Percentiles rank a stretch among this genome's conserved stretches.
phyloP scores from a whole-genome alignment of 2,329 filamentous ascomycete species.

The Stagonosporopsis cucurbitacearum region DNA sequence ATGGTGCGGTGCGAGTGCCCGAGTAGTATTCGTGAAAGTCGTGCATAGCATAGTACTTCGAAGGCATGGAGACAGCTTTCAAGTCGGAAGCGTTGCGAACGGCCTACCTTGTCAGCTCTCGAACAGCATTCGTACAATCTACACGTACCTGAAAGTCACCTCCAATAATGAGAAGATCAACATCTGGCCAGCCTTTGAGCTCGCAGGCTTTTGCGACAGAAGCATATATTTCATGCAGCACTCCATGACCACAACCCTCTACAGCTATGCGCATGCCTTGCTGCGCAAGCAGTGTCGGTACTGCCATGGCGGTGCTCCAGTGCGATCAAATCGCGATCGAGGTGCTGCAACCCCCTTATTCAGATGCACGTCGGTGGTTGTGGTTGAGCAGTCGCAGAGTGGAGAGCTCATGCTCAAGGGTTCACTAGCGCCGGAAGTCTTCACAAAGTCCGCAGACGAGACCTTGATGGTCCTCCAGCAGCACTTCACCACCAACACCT shows the following conservation, averaged over 20 bases:
- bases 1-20: slow-evolving; percentile 77
- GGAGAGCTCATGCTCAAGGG: slow-evolving; percentile 17
- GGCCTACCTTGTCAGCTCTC: slow-evolving; percentile 60
- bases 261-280: slow-evolving; percentile 73
- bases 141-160: slow-evolving; percentile 84
- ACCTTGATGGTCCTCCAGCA: slow-evolving; percentile 20
- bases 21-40: slow-evolving; percentile 97
- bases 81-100: slow-evolving; percentile 88
- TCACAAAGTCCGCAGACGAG: slow-evolving; percentile 15
- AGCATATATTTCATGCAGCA: slow-evolving; percentile 88
- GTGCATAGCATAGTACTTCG: slow-evolving; percentile 84
- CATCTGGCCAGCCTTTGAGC: slow-evolving; percentile 75
- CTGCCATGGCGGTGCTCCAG: slow-evolving; percentile 27
- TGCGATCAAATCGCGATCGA: neutral
- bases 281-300: slow-evolving; percentile 30
- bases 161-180: slow-evolving; percentile 92
- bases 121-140: neutral
- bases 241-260: slow-evolving; percentile 92
- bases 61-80: slow-evolving; percentile 85
- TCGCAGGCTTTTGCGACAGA: slow-evolving; percentile 73
- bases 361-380: slow-evolving; percentile 3
- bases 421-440: slow-evolving; percentile 36
- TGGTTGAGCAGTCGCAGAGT: slow-evolving; percentile 1
- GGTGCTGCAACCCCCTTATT: neutral
- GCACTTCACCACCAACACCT: slow-evolving; percentile 18